A percentile compares a stretch with the other conserved stretches of the same genome.
Conservation (phyloP, 1,139 yeast genomes). For the Yamadazyma jaroonii region DNA sequence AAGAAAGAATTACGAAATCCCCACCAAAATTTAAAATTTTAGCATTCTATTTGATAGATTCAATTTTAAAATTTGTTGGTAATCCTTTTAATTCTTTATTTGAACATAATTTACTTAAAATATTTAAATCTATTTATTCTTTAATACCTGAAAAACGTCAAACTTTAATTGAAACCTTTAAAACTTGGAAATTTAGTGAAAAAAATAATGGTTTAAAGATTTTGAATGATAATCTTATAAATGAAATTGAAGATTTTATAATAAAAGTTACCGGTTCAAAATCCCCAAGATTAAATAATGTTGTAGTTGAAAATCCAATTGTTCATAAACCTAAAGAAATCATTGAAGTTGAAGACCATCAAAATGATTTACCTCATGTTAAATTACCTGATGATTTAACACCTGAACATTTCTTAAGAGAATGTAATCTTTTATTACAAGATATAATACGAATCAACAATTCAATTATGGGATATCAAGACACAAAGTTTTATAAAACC, state of each 20-base stretch:
- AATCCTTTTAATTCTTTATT: conserved; percentile 43
- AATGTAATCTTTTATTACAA: conserved; percentile 30
- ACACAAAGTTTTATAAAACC: conserved; percentile 10
- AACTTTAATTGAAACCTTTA: conserved; percentile 36
- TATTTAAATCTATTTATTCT: conserved; percentile 38
- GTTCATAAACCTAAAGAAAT: not conserved
- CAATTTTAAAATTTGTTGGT: conserved; percentile 43
- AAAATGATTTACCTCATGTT: no score
- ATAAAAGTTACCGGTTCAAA: conserved; percentile 31
- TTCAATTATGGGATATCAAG: conserved; percentile 16
- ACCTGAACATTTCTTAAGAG: conserved; percentile 31
- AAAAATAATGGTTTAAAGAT: conserved; percentile 34
- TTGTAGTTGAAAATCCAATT: no score
- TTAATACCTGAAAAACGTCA: conserved; percentile 42
- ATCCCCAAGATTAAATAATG: not conserved
- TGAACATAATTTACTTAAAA: conserved; percentile 29
- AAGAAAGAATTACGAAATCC: conserved; percentile 33
- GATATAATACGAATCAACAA: conserved; percentile 24
- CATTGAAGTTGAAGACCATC: not conserved
- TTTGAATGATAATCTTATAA: conserved; percentile 29
- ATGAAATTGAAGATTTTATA: conserved; percentile 38
- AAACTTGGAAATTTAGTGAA: conserved; percentile 37
- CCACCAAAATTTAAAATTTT: conserved; percentile 40
- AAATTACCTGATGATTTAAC: conserved; percentile 16
- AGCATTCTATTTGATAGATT: conserved; percentile 40